These are phyloP conservation scores for Paracorniculantispora psalliotae DNA, from an alignment of 2,329 filamentous ascomycete genomes.

Conservation along the genomic window DNA sequence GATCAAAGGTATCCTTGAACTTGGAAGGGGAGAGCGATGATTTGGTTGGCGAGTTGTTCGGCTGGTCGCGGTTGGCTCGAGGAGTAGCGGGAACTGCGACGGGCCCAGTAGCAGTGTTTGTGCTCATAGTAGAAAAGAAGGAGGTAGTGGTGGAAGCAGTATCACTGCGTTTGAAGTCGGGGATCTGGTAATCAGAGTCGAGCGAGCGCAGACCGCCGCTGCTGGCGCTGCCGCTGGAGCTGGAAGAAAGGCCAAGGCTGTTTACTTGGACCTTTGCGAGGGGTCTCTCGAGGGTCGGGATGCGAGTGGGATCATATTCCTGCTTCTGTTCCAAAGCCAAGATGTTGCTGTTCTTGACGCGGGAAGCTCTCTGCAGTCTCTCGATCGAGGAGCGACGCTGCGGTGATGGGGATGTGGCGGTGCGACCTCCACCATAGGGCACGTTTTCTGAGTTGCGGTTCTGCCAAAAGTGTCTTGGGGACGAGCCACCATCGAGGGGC, in stretches of 20 bases:
- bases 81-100: slow-evolving; percentile 32
- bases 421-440: slow-evolving; percentile 49
- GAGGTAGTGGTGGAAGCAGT: slow-evolving; percentile 44
- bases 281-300: slow-evolving; percentile 76
- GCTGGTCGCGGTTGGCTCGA: slow-evolving; percentile 53
- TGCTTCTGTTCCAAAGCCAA: slow-evolving; percentile 88
- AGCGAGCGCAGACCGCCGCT: slow-evolving; percentile 40
- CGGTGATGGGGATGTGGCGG: slow-evolving; percentile 58
- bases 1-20: slow-evolving; percentile 65
- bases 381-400: slow-evolving; percentile 87
- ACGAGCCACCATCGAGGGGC: slow-evolving; percentile 62
- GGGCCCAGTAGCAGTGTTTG: slow-evolving; percentile 40
- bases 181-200: slow-evolving; percentile 34
- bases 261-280: slow-evolving; percentile 72
- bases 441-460: slow-evolving; percentile 74
- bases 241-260: slow-evolving; percentile 54
- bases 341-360: slow-evolving; percentile 98
- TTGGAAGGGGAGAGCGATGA: slow-evolving; percentile 72
- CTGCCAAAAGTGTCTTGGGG: slow-evolving; percentile 91
- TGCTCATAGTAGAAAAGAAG: slow-evolving; percentile 53
- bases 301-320: slow-evolving; percentile 79
- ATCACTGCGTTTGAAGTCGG: slow-evolving; percentile 47
- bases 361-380: slow-evolving; percentile 87
- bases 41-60: slow-evolving; percentile 70
- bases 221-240: slow-evolving; percentile 37